A percentile compares a stretch with the other conserved stretches of the same genome.
These are phyloP conservation scores for Colletotrichum spinosum DNA, from an alignment of 2,329 filamentous ascomycete genomes.

Conservation along the genomic window DNA sequence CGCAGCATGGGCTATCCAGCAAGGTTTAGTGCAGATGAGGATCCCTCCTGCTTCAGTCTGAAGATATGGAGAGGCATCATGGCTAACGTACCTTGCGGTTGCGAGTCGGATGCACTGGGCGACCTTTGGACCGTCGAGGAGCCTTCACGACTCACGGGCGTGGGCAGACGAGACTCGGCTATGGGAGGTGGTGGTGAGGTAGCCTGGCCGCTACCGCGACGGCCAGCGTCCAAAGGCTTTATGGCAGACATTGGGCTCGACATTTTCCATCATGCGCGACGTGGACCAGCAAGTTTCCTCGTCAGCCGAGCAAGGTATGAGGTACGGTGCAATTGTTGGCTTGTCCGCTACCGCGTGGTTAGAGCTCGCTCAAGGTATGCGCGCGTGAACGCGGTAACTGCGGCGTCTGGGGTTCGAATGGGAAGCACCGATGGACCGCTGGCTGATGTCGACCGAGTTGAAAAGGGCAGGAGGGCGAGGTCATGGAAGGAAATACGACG, in stretches of 20 bases:
- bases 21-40: conserved; percentile 3
- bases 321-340: no score
- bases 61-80: conserved; percentile 5
- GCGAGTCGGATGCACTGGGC: conserved; percentile 44
- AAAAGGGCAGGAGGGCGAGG: conserved; percentile 2
- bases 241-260: conserved; percentile 33
- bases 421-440: neutral
- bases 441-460: neutral
- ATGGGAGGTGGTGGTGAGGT: conserved; percentile 24
- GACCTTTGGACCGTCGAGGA: conserved; percentile 38
- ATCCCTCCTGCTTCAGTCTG: neutral
- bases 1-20: conserved; percentile 8
- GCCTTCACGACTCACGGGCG: conserved; percentile 38
- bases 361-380: neutral
- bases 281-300: neutral
- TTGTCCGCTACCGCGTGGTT: no score
- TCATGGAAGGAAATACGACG: conserved; percentile 26
- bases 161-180: conserved; percentile 42
- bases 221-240: conserved; percentile 34
- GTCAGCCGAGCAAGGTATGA: no score
- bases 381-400: conserved; percentile 18
- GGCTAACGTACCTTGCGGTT: conserved; percentile 45
- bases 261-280: conserved; percentile 37
- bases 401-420: conserved; percentile 5
- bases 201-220: conserved; percentile 24